Percentiles rank a stretch among this genome's conserved stretches.
Conservation (phyloP, 768 basidiomycete genomes). For the Candolleomyces eurysporus region DNA sequence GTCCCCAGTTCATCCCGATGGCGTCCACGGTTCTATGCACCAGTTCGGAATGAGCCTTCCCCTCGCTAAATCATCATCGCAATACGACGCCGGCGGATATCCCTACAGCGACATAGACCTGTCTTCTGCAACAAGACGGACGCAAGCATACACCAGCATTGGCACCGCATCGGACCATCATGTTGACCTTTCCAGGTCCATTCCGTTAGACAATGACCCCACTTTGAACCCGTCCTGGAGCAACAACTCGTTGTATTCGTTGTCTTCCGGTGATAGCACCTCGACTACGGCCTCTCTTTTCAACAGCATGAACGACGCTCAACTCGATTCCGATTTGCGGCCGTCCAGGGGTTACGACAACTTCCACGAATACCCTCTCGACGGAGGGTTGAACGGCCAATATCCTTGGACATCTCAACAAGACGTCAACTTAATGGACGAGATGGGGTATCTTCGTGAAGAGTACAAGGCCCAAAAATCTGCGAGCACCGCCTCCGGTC, state of each 20-base stretch:
- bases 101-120: neutral
- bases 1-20: neutral
- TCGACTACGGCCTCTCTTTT: neutral
- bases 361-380: conserved; percentile 1
- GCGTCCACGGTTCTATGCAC: neutral
- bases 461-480: neutral
- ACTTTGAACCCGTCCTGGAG: conserved; percentile 40
- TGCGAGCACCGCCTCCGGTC: conserved; percentile 19
- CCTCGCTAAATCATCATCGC: neutral
- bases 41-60: neutral
- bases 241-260: conserved; percentile 15
- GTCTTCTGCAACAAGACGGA: neutral
- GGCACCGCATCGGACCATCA: neutral
- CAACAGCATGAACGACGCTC: neutral
- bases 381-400: neutral
- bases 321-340: neutral
- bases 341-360: neutral
- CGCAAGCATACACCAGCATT: neutral
- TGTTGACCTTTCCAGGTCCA: conserved; percentile 20
- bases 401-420: neutral
- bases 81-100: neutral
- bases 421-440: neutral
- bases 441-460: conserved; percentile 3
- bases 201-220: conserved; percentile 47
- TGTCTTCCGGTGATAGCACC: conserved; percentile 6